phyloP scores from a whole-genome alignment of 345 rosid species.

The Sonneratia alba region DNA sequence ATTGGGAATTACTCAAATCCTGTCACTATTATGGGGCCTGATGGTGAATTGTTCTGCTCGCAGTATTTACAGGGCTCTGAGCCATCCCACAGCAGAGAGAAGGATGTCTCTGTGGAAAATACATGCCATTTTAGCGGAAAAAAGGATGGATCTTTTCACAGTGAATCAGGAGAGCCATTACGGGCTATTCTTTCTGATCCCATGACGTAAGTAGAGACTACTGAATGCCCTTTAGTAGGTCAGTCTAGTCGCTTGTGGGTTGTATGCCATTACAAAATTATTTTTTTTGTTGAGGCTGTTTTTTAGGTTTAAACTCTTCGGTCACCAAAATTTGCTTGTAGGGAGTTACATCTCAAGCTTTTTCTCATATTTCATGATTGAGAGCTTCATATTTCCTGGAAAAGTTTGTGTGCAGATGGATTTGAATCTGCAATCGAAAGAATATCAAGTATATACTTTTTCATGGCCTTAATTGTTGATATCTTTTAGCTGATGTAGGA shows the following conservation, averaged over 20 bases:
- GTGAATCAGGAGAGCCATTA: conserved; percentile 49
- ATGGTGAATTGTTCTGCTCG: conserved; percentile 42
- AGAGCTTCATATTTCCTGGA: not conserved
- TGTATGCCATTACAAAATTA: not conserved
- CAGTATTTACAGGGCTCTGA: conserved; percentile 38
- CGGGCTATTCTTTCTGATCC: conserved; percentile 71
- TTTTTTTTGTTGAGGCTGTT: too few relatives aligned
- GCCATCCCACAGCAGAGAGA: conserved; percentile 42
- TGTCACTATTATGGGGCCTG: conserved; percentile 41
- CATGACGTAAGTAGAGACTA: conserved; percentile 49
- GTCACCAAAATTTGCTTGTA: not conserved
- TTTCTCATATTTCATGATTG: not conserved
- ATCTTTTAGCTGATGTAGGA: not conserved
- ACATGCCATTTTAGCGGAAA: conserved; percentile 65
- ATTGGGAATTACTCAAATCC: conserved; percentile 23
- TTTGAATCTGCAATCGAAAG: not conserved
- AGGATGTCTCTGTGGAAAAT: conserved; percentile 40
- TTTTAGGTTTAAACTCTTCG: too few relatives aligned
- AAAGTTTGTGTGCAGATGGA: not conserved
- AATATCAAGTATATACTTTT: not conserved
- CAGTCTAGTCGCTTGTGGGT: not conserved
- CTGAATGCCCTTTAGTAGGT: not conserved
- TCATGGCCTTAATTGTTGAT: not conserved
- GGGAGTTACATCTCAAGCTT: not conserved
- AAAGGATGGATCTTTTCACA: conserved; percentile 41